Base-by-base conservation (phyloP, 345 rosid genomes). In the Draba incana region DNA sequence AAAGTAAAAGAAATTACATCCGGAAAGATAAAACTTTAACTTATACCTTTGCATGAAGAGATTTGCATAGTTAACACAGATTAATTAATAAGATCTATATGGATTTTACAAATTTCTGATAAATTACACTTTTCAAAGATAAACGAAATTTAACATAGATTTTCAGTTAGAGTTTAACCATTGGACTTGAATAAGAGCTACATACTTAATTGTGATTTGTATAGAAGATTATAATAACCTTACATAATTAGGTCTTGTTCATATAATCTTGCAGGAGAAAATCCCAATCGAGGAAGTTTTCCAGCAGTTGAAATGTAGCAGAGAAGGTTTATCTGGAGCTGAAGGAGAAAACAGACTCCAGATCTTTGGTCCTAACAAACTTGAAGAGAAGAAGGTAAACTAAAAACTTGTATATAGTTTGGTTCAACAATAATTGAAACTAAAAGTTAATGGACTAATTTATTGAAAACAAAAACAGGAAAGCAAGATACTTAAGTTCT, bases 221-320 rank as follows among this genome's bases (percentile, higher is more conserved):
- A 1, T 60, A 57, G 61, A 35, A 5, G 42, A 56, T 16, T 35
- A 35, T 10, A 3, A 9, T 20, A 8, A 24, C 9, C 9, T 10
- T 4, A 23, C 3, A 10, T 16, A 57, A 38, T 3, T n/a, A 45
- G 6, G 41, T 41, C 11, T 15, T 69, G 42, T 35, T 6, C 12
- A 8, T 62, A 43, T 70, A 4, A 4, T 66, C 33, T 56, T 45
- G 53, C 83, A 92, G 98, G 98, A 87, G 77, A 76, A 82, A 24
- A 84, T 92, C 51, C 98, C 93, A 2, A 74, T 92, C 3, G 98
- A 89, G 39, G 98, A 92, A 81, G 98, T 92, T 68, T 92, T 92
- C 74, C 86, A 84, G 79, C 92, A 82, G 74, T 76, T 92, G 81
- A 92, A 92, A 89, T 92, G 92, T 64, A 72, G 84, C 56, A 66